Evolutionary conservation across 768 basidiomycete species (phyloP).

Genomic region (Termitomyces bulborhizus): DNA sequence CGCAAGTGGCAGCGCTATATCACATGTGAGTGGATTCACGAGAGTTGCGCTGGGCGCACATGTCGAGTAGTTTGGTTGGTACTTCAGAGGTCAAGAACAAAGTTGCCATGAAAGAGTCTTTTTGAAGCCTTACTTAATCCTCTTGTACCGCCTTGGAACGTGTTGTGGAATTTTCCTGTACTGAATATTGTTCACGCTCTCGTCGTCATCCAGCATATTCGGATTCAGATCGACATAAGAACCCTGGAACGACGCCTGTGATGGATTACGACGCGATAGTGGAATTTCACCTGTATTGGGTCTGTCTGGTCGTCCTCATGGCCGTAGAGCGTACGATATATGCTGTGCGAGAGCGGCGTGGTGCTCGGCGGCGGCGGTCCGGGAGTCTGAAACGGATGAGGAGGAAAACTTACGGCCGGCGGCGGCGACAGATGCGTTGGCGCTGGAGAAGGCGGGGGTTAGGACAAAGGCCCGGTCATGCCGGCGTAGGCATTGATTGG

Average conservation of each 20-base stretch:
- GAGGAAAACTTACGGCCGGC: not conserved
- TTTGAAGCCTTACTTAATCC: slow-evolving; percentile 50
- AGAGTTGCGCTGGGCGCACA: slow-evolving; percentile 70
- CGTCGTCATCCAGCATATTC: slow-evolving; percentile 21
- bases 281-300: slow-evolving; percentile 63
- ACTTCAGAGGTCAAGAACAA: slow-evolving; percentile 85
- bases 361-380: slow-evolving; percentile 6
- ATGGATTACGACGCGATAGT: slow-evolving; percentile 42
- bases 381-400: slow-evolving; percentile 14
- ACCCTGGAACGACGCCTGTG: slow-evolving; percentile 17
- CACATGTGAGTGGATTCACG: slow-evolving; percentile 96
- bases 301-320: slow-evolving; percentile 28
- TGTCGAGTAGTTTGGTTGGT: slow-evolving; percentile 83
- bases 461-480: not conserved
- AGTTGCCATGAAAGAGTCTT: slow-evolving; percentile 87
- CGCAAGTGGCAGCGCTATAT: slow-evolving; percentile 92
- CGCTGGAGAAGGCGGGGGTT: slow-evolving; percentile 2
- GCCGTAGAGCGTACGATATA: slow-evolving; percentile 27
- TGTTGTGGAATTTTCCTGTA: slow-evolving; percentile 91
- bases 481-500: no score
- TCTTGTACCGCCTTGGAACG: slow-evolving; percentile 87
- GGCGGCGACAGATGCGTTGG: not conserved
- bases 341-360: slow-evolving; percentile 15
- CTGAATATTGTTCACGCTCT: slow-evolving; percentile 49
- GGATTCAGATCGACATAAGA: slow-evolving; percentile 15